Conservation (phyloP, 164 flowering plant genomes). For the Echeveria elegans region DNA sequence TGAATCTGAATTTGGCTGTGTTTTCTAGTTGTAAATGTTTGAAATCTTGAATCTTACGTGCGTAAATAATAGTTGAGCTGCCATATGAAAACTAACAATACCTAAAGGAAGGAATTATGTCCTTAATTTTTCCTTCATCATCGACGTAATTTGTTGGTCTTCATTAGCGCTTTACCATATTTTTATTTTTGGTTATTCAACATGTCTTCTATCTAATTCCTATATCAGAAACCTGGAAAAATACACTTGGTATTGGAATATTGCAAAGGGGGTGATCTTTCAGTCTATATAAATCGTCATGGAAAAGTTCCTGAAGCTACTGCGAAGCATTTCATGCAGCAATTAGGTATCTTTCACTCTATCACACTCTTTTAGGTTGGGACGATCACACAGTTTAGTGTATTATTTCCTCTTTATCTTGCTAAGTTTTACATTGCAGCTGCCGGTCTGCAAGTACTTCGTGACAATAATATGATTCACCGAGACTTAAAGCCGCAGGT, state of each 20-base stretch:
- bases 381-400: not conserved
- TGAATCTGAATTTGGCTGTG: no score
- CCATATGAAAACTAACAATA: no score
- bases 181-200: no score
- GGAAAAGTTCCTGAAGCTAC: slow-evolving; percentile 79
- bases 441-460: slow-evolving; percentile 76
- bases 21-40: no score
- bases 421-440: slow-evolving; percentile 33
- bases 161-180: not conserved
- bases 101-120: no score
- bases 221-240: slow-evolving; percentile 60
- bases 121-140: no score
- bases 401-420: slow-evolving; percentile 6
- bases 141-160: not conserved
- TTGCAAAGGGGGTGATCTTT: slow-evolving; percentile 97
- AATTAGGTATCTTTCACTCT: slow-evolving; percentile 47
- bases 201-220: not conserved
- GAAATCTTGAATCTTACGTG: no score
- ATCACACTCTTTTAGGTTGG: not conserved
- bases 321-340: slow-evolving; percentile 91
- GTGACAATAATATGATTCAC: slow-evolving; percentile 84
- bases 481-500: slow-evolving; percentile 98
- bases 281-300: slow-evolving; percentile 62
- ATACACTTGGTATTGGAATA: slow-evolving; percentile 82
- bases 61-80: no score